Conservation (phyloP, 257 asterid genomes). For the Perilla frutescens region DNA sequence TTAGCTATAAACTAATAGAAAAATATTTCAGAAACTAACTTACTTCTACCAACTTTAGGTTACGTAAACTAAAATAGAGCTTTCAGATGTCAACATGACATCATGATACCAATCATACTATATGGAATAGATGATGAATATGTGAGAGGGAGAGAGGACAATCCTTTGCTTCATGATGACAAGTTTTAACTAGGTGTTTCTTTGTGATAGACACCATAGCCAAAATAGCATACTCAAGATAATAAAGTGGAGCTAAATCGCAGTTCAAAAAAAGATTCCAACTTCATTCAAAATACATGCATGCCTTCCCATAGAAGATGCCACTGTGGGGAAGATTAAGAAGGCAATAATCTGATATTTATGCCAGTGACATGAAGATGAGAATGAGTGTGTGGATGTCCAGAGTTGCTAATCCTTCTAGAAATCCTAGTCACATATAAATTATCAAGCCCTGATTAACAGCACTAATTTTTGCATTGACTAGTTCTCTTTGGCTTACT, state of each 20-base stretch:
- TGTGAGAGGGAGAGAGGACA: background rate
- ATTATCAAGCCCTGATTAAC: background rate
- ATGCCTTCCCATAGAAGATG: background rate
- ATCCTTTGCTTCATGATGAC: background rate
- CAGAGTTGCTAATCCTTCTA: background rate
- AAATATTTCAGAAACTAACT: conserved; percentile 12
- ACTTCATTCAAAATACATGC: background rate
- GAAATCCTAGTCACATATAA: background rate
- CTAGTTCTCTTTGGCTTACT: background rate
- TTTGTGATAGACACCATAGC: conserved; percentile 3
- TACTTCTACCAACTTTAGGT: background rate
- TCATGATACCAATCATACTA: background rate
- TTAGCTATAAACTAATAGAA: background rate
- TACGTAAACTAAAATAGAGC: background rate
- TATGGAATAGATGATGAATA: background rate
- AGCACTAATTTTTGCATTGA: background rate
- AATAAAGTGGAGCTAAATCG: background rate
- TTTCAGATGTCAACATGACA: background rate
- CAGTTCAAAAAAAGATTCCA: background rate
- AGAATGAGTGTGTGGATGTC: background rate
- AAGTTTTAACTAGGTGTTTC: background rate
- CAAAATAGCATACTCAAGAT: background rate
- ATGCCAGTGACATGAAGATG: background rate
- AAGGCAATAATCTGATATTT: background rate
- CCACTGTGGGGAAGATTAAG: background rate